Percentiles rank a stretch among this genome's conserved stretches.
Evolutionary conservation across 768 basidiomycete genomes (phyloP).

Genomic region (Boletus fagicola): DNA sequence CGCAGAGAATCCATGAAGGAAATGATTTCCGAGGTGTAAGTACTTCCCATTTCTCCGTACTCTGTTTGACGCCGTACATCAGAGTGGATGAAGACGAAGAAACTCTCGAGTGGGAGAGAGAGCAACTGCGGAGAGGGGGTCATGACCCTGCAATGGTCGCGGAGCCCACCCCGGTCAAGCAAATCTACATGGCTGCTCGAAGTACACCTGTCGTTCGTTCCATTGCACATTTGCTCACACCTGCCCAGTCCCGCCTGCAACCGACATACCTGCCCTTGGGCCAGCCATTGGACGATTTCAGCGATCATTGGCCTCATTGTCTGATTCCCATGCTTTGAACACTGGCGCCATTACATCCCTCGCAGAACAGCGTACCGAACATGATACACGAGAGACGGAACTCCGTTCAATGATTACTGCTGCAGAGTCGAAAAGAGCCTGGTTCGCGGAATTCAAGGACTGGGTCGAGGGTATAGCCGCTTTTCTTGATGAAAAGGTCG

Average conservation of each 20-base stretch:
- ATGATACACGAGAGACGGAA: conserved; percentile 67
- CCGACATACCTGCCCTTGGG: conserved; percentile 62
- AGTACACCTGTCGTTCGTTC: conserved; percentile 45
- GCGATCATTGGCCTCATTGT: conserved; percentile 56
- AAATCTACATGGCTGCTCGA: conserved; percentile 65
- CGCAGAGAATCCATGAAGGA: conserved; percentile 71
- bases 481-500: conserved; percentile 88
- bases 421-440: conserved; percentile 76
- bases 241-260: conserved; percentile 59
- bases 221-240: conserved; percentile 13
- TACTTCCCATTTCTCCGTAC: conserved; percentile 11
- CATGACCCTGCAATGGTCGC: conserved; percentile 41
- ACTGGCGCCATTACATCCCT: conserved; percentile 55
- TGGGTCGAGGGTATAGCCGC: conserved; percentile 80
- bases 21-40: conserved; percentile 79
- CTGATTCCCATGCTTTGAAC: conserved; percentile 65
- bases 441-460: conserved; percentile 76
- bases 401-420: conserved; percentile 70
- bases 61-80: conserved; percentile 4
- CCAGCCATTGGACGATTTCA: conserved; percentile 61
- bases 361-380: conserved; percentile 58
- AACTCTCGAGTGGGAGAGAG: conserved; percentile 80
- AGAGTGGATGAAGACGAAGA: conserved; percentile 86
- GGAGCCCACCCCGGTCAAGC: conserved; percentile 42
- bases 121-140: conserved; percentile 76